These are phyloP conservation scores for Aspergillus incahuasiensis DNA, from an alignment of 495 filamentous ascomycete species.

Conservation along the genomic window DNA sequence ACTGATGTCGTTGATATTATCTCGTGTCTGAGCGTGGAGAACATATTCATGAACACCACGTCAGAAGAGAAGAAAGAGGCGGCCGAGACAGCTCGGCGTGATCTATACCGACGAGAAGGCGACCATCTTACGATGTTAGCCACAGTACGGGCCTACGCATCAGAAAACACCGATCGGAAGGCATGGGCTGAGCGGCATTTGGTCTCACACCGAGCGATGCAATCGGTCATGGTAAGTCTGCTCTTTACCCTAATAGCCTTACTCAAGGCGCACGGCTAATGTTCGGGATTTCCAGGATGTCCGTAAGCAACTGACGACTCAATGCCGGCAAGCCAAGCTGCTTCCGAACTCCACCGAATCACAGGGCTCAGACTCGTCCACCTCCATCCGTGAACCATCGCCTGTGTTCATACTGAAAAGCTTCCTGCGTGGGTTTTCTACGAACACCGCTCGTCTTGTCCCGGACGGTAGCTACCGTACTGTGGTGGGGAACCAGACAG, in stretches of 20 bases:
- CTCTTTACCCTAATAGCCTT: neutral
- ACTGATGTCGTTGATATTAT: conserved; percentile 88
- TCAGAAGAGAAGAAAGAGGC: conserved; percentile 79
- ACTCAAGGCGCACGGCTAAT: neutral
- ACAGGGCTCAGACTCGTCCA: neutral
- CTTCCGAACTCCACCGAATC: conserved; percentile 23
- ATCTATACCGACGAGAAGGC: conserved; percentile 76
- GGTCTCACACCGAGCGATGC: conserved; percentile 80
- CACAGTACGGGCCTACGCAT: conserved; percentile 74
- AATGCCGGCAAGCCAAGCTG: conserved; percentile 49
- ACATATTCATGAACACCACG: conserved; percentile 74
- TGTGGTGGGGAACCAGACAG: conserved; percentile 73
- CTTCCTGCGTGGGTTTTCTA: conserved; percentile 75
- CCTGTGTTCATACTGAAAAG: conserved; percentile 62
- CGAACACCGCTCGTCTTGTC: conserved; percentile 76
- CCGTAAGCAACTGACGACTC: conserved; percentile 74
- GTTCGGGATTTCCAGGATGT: conserved; percentile 54
- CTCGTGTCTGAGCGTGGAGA: conserved; percentile 80
- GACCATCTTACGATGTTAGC: conserved; percentile 85
- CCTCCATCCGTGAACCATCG: conserved; percentile 25
- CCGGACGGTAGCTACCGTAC: conserved; percentile 86
- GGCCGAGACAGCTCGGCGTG: conserved; percentile 64
- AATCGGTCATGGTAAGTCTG: conserved; percentile 60
- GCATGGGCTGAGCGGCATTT: conserved; percentile 75
- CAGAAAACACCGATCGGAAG: conserved; percentile 67